phyloP scores from a whole-genome alignment of 2,329 filamentous ascomycete species.

The Trichophyton mentagrophytes region DNA sequence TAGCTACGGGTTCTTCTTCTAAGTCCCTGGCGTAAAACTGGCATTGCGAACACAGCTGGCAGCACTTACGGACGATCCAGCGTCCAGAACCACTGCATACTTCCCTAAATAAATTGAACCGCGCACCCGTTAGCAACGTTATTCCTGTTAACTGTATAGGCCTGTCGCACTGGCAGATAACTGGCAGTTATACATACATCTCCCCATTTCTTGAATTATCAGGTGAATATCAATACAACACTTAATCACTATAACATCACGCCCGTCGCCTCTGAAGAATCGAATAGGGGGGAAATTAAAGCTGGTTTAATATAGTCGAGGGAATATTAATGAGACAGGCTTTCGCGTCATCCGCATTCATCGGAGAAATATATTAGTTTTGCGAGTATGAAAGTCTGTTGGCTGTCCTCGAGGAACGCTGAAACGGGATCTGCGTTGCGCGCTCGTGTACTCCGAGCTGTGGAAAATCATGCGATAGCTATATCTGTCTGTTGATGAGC shows the following conservation, averaged over 20 bases:
- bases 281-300: neutral
- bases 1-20: conserved; percentile 8
- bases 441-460: neutral
- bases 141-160: neutral
- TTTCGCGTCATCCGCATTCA: neutral
- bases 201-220: conserved; percentile 27
- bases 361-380: neutral
- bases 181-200: conserved; percentile 21
- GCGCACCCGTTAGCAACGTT: conserved; percentile 14
- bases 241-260: neutral
- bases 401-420: neutral
- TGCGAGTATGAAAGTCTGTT: neutral
- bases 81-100: conserved; percentile 94
- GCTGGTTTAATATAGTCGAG: neutral
- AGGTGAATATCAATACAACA: neutral
- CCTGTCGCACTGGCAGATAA: neutral
- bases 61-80: conserved; percentile 67
- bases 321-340: neutral
- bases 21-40: neutral
- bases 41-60: neutral
- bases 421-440: neutral
- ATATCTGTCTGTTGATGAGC: neutral
- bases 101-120: conserved; percentile 32
- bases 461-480: neutral
- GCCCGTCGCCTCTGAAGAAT: neutral